Evolutionary conservation across 2,329 filamentous ascomycete genomes (phyloP).

Genomic region (Parascedosporium putredinis): DNA sequence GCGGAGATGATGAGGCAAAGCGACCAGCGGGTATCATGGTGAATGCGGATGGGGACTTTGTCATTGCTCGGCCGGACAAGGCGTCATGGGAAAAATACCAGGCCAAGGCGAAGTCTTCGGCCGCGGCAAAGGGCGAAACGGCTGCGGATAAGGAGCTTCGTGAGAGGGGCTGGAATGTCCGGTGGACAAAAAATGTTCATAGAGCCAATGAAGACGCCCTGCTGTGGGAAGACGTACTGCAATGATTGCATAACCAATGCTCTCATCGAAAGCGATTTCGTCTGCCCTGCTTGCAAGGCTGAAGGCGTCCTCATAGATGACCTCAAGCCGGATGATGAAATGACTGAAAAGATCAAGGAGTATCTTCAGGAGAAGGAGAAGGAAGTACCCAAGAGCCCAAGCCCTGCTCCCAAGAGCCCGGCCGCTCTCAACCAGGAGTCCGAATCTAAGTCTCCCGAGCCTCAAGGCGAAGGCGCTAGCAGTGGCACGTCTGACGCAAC

Average conservation of each 20-base stretch:
- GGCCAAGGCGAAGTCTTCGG: conserved; percentile 81
- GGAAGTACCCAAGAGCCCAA: conserved; percentile 26
- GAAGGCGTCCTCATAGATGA: conserved; percentile 92
- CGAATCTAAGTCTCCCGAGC: conserved; percentile 1
- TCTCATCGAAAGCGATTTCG: conserved; percentile 94
- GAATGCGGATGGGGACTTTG: conserved; percentile 94
- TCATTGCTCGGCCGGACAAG: conserved; percentile 91
- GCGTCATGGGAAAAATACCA: conserved; percentile 96
- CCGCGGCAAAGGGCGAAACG: conserved; percentile 66
- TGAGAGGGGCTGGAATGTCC: conserved; percentile 85
- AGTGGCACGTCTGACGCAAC: conserved; percentile 11
- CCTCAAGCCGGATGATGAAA: conserved; percentile 71
- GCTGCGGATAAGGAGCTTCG: conserved; percentile 78
- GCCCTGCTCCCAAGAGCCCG: conserved; percentile 18
- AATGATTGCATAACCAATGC: conserved; percentile 99
- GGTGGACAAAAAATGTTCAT: conserved; percentile 97
- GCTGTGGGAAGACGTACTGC: conserved; percentile 97
- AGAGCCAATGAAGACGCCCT: conserved; percentile 98
- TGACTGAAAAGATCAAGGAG: conserved; percentile 64
- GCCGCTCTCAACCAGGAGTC: not conserved
- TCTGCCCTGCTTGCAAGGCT: conserved; percentile 83
- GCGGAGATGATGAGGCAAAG: conserved; percentile 68
- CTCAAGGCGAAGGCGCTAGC: conserved; percentile 9
- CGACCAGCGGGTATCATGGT: conserved; percentile 89
- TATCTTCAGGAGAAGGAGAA: conserved; percentile 47